Base-by-base conservation (phyloP, 208 protist species). In the Wallacemonas sp. region DNA sequence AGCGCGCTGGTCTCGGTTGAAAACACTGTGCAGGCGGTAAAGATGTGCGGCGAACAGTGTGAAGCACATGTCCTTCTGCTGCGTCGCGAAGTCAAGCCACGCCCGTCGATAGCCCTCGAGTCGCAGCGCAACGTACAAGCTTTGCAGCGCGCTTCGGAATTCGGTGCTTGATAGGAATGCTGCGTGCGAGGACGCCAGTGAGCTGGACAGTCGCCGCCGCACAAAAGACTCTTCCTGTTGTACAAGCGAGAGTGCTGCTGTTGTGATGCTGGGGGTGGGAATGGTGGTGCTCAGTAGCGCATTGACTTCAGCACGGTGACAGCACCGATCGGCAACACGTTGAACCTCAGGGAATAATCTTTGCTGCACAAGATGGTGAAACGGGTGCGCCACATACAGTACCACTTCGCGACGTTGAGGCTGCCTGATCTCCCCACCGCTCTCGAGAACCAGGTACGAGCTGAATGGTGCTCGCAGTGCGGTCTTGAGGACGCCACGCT, bases 31-130 rank as follows among this genome's bases (percentile, higher is more conserved):
- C 13, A 27, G 12, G 4, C 50, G 50, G 17, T 41, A 32, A 26
- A 57, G 24, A 2, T 57, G 3, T 6, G 50, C 30, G 5, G 50
- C 33, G 32, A 57, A 34, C 30, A 57, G 50, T n/a, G 50, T 57
- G 29, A 41, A 57, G 4, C 17, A 30, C 50, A 57, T 57, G 50
- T 57, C 50, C 50, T 57, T 57, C 32, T 57, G 50, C n/a, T 57
- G 50, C 32, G n/a, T 41, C 6, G 50, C 50, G 4, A 57, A 8
- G 3, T 37, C 32, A 26, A 57, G 32, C 30, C 33, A 27, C 50
- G 30, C 29, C 3, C 50, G 24, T 3, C 50, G 50, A 19, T 57
- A 57, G 15, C 50, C 19, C 22, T 57, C 50, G 4, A 15, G 22
- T 3, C 50, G 50, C 50, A 57, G 30, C 50, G 50, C 30, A 26